These are phyloP conservation scores for Chalciporus pseudorubinellus DNA, from an alignment of 768 basidiomycete species.

Conservation along the genomic window DNA sequence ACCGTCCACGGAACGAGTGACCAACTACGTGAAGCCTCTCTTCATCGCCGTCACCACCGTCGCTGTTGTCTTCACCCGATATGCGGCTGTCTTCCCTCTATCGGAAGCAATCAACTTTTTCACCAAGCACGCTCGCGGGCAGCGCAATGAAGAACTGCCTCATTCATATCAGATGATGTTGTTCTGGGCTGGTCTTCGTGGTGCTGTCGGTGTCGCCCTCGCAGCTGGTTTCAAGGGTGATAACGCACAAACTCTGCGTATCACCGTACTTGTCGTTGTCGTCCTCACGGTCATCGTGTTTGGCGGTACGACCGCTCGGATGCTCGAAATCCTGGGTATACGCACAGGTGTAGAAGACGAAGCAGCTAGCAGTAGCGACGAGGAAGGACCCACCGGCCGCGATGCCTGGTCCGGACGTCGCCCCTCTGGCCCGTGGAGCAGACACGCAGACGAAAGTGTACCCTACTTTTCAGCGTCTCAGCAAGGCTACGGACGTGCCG, in stretches of 20 bases:
- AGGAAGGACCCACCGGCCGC: slow-evolving; percentile 40
- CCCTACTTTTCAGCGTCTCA: slow-evolving; percentile 33
- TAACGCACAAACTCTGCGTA: slow-evolving; percentile 87
- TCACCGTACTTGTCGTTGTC: slow-evolving; percentile 93
- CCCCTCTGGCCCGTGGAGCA: slow-evolving; percentile 39
- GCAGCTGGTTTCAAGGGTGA: slow-evolving; percentile 95
- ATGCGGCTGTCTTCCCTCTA: slow-evolving; percentile 93
- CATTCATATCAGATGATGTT: slow-evolving; percentile 99
- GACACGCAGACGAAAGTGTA: slow-evolving; percentile 45
- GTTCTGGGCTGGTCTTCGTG: slow-evolving; percentile 96
- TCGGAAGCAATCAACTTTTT: slow-evolving; percentile 94
- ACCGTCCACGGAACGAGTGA: slow-evolving; percentile 73
- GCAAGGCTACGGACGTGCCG: slow-evolving; percentile 31
- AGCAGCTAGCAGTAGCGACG: slow-evolving; percentile 55
- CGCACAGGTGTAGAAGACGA: slow-evolving; percentile 94
- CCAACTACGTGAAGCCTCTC: slow-evolving; percentile 88
- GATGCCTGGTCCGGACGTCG: slow-evolving; percentile 35
- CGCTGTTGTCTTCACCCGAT: slow-evolving; percentile 91
- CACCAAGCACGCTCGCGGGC: slow-evolving; percentile 78
- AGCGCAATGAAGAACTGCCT: slow-evolving; percentile 86
- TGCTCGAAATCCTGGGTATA: slow-evolving; percentile 97
- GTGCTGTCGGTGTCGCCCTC: slow-evolving; percentile 96
- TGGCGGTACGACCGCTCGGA: slow-evolving; percentile 94
- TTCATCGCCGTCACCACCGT: slow-evolving; percentile 92
- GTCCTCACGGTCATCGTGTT: slow-evolving; percentile 93